phyloP scores from a whole-genome alignment of 768 basidiomycete species.

The Mycena rosella region DNA sequence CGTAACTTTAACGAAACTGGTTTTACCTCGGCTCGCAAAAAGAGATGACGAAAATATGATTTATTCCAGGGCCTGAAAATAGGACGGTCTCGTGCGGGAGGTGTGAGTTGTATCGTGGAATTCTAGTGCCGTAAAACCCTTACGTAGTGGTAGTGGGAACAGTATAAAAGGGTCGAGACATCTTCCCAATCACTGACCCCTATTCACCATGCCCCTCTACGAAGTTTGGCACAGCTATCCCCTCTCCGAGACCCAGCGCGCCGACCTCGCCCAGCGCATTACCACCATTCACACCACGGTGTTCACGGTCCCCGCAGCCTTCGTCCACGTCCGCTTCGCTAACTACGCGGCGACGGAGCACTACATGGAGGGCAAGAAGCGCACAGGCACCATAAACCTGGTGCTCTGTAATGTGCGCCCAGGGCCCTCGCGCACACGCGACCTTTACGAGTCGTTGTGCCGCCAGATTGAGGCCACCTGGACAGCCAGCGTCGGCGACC shows the following conservation, averaged over 20 bases:
- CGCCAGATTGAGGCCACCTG: slow-evolving; percentile 22
- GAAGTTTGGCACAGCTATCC: slow-evolving; percentile 28
- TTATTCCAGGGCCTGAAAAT: slow-evolving; percentile 14
- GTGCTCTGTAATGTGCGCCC: slow-evolving; percentile 18
- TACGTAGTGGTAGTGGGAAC: slow-evolving; percentile 15
- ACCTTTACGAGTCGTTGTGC: slow-evolving; percentile 25
- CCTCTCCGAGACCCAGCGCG: slow-evolving; percentile 24
- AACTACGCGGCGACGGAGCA: slow-evolving; percentile 25
- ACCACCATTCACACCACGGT: slow-evolving; percentile 22
- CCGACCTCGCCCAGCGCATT: slow-evolving; percentile 27
- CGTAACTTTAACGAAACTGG: too few relatives aligned
- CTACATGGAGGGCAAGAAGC: slow-evolving; percentile 25
- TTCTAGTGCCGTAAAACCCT: slow-evolving; percentile 8
- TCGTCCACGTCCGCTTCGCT: slow-evolving; percentile 22
- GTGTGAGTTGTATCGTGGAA: slow-evolving; percentile 4
- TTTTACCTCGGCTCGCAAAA: slow-evolving; percentile 12
- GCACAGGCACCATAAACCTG: slow-evolving; percentile 18
- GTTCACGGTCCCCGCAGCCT: slow-evolving; percentile 25
- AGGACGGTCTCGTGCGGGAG: slow-evolving; percentile 12
- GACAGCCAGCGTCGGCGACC: too few relatives aligned
- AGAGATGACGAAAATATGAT: slow-evolving; percentile 14
- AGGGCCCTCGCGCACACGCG: slow-evolving; percentile 20
- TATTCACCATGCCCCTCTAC: slow-evolving; percentile 26
- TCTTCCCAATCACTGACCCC: slow-evolving; percentile 4
- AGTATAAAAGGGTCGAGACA: slow-evolving; percentile 21